Conservation (phyloP, 495 filamentous ascomycete species). For the Aspergillus olivimuriae region DNA sequence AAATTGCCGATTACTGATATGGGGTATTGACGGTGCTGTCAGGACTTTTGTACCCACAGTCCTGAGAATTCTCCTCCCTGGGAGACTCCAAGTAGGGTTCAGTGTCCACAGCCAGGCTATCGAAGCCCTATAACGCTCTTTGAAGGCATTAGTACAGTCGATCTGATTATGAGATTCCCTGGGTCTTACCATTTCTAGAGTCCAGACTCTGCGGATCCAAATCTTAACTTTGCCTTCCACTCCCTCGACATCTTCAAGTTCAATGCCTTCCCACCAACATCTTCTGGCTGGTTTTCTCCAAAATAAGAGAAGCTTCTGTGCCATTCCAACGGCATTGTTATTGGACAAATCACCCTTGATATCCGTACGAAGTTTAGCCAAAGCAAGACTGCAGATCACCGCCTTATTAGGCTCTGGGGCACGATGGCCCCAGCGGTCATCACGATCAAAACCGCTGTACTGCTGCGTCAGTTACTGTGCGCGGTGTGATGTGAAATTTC, state of each 20-base stretch:
- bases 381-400: constrained; percentile 91
- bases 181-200: constrained; percentile 81
- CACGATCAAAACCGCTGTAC: constrained; percentile 85
- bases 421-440: constrained; percentile 92
- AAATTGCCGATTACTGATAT: no score
- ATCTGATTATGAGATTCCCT: background rate
- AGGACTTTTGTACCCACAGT: no score
- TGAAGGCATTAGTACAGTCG: constrained; percentile 20
- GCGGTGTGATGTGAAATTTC: background rate
- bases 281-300: constrained; percentile 95
- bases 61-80: no score
- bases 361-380: constrained; percentile 88
- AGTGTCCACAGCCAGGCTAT: no score
- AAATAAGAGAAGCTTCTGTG: constrained; percentile 95
- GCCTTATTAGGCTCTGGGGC: constrained; percentile 96
- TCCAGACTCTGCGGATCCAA: constrained; percentile 98
- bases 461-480: constrained; percentile 10
- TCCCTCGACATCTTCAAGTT: constrained; percentile 82
- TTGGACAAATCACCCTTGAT: constrained; percentile 72
- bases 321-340: constrained; percentile 90
- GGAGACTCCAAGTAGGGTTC: no score
- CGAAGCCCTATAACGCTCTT: constrained; percentile 84
- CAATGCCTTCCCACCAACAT: constrained; percentile 99
- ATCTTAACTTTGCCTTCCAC: constrained; percentile 90
- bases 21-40: no score